phyloP scores from a whole-genome alignment of 106 monocot species.

The Allium fistulosum region DNA sequence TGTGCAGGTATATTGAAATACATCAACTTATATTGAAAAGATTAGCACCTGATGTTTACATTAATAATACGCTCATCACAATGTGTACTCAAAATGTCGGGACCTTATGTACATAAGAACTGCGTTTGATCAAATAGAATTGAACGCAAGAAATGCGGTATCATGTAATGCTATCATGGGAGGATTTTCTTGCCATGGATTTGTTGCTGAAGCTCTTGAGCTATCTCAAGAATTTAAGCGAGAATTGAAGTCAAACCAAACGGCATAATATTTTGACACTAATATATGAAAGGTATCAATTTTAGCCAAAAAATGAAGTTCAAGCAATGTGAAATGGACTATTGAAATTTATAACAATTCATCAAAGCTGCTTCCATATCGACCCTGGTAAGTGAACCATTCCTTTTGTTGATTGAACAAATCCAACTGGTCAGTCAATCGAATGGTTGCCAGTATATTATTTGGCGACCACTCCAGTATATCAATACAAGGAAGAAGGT shows the following conservation, averaged over 20 bases:
- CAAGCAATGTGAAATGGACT: too few relatives aligned
- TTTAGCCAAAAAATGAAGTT: too few relatives aligned
- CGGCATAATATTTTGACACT: constrained; percentile 69
- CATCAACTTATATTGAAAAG: constrained; percentile 64
- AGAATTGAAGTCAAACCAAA: constrained; percentile 36
- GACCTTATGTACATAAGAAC: constrained; percentile 30
- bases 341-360: too few relatives aligned
- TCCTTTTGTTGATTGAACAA: too few relatives aligned
- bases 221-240: constrained; percentile 56
- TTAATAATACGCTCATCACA: constrained; percentile 73
- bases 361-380: too few relatives aligned
- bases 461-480: too few relatives aligned
- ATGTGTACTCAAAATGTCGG: constrained; percentile 77
- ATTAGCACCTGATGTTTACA: constrained; percentile 38
- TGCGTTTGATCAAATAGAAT: constrained; percentile 41
- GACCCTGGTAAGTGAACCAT: too few relatives aligned
- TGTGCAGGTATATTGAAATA: constrained; percentile 56
- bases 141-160: constrained; percentile 32
- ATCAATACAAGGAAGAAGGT: too few relatives aligned
- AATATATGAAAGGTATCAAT: background rate
- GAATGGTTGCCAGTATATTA: too few relatives aligned
- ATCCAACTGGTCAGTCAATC: too few relatives aligned
- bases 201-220: constrained; percentile 37
- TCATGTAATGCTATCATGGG: constrained; percentile 93
- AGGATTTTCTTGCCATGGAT: constrained; percentile 64